Conservation (phyloP, 2,329 filamentous ascomycete genomes). For the Alternaria triticina region DNA sequence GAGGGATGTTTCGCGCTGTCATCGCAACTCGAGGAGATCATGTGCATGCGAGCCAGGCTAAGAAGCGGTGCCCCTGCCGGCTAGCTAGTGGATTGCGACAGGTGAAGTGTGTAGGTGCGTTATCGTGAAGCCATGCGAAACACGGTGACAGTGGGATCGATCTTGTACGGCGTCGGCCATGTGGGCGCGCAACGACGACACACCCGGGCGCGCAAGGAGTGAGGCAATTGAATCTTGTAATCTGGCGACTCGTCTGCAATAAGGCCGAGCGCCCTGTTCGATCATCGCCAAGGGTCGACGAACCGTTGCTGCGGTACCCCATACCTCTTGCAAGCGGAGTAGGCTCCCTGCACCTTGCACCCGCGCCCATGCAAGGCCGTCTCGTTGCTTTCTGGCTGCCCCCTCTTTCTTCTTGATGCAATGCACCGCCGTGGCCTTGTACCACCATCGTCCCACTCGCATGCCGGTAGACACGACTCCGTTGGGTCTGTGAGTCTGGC, state of each 20-base stretch:
- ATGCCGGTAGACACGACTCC: constrained; percentile 24
- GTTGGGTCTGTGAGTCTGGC: constrained; percentile 19
- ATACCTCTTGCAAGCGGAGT: constrained; percentile 2
- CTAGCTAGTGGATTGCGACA: background rate
- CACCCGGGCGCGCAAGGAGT: constrained; percentile 6
- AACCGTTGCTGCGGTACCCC: constrained; percentile 27
- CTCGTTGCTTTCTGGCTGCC: constrained; percentile 21
- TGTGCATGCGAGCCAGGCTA: background rate
- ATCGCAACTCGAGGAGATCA: background rate
- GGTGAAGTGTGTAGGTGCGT: background rate
- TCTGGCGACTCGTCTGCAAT: constrained; percentile 7
- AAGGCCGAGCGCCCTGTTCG: constrained; percentile 17
- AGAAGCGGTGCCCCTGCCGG: background rate
- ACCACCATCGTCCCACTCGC: constrained; percentile 32
- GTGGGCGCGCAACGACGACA: constrained; percentile 8
- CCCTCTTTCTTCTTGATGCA: constrained; percentile 26
- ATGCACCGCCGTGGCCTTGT: constrained; percentile 35
- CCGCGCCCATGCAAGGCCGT: constrained; percentile 23
- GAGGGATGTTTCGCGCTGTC: background rate
- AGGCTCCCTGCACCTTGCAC: constrained; percentile 8
- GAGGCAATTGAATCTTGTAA: constrained; percentile 17
- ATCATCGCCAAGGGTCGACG: constrained; percentile 29
- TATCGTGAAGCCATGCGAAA: background rate
- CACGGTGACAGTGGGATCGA: background rate
- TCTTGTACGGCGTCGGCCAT: constrained; percentile 6